A percentile compares a stretch with the other conserved stretches of the same genome.
Evolutionary conservation across 352 stramenopile genomes (phyloP).

Genomic region (Phytophthora pisi): DNA sequence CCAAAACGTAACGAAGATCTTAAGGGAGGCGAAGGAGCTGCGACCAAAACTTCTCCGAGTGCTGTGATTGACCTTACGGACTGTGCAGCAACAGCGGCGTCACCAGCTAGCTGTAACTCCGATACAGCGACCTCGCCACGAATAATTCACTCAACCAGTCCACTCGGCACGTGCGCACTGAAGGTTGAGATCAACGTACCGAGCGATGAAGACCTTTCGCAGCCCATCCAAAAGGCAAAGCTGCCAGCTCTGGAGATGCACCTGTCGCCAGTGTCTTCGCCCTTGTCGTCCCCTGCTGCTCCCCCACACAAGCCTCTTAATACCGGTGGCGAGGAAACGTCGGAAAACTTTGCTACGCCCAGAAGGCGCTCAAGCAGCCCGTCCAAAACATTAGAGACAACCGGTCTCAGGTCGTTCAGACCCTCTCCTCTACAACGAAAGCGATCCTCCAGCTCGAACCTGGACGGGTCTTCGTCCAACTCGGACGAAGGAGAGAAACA

Average conservation of each 20-base stretch:
- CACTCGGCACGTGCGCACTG: background rate
- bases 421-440: constrained; percentile 2
- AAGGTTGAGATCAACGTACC: constrained; percentile 6
- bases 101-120: background rate
- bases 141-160: background rate
- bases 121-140: constrained; percentile 1
- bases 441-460: constrained; percentile 14
- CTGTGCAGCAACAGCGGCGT: too few relatives aligned
- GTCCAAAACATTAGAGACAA: background rate
- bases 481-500: constrained; percentile 10
- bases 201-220: constrained; percentile 2
- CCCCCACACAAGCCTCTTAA: constrained; percentile 3
- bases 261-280: constrained; percentile 14
- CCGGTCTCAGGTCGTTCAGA: background rate
- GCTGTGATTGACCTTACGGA: background rate
- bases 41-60: background rate
- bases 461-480: constrained; percentile 6
- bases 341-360: background rate
- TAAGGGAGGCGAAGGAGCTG: background rate
- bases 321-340: constrained; percentile 1
- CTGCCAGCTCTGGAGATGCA: constrained; percentile 27
- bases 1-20: background rate
- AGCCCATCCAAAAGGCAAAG: constrained; percentile 13
- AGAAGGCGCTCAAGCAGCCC: constrained; percentile 12
- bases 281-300: constrained; percentile 4